Evolutionary conservation across 306 rosid species (phyloP).

Genomic region (Trifolium pratense): DNA sequence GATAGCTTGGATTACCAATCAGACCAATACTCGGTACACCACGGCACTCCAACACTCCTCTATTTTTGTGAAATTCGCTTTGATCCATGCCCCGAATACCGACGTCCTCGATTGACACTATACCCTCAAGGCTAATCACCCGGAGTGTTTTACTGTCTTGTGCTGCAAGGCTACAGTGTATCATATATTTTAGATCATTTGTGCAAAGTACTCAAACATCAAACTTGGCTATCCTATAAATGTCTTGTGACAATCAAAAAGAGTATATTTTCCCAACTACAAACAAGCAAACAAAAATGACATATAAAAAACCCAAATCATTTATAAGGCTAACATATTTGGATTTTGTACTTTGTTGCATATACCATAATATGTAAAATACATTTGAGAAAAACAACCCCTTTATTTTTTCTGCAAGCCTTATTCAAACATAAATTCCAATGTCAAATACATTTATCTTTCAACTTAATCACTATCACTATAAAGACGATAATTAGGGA

Average conservation of each 20-base stretch:
- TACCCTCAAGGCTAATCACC: no score
- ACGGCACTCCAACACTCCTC: no score
- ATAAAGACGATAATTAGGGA: constrained; percentile 32
- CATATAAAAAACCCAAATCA: background rate
- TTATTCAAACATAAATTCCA: background rate
- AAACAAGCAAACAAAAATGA: background rate
- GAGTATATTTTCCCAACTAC: background rate
- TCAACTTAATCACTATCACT: background rate
- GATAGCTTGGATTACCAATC: no score
- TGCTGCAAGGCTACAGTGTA: background rate
- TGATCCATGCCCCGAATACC: no score
- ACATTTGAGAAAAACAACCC: background rate
- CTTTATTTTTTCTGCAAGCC: background rate
- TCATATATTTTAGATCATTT: background rate
- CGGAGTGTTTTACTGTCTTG: background rate
- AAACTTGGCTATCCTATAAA: background rate
- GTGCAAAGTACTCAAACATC: no score
- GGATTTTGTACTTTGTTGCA: background rate
- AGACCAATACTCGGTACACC: no score
- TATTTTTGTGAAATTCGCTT: no score
- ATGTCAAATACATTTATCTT: background rate
- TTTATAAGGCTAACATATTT: background rate
- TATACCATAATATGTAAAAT: background rate
- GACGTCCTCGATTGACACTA: no score
- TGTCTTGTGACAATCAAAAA: background rate